Conservation (phyloP, 345 rosid genomes). For the Lenwebbia sp. region DNA sequence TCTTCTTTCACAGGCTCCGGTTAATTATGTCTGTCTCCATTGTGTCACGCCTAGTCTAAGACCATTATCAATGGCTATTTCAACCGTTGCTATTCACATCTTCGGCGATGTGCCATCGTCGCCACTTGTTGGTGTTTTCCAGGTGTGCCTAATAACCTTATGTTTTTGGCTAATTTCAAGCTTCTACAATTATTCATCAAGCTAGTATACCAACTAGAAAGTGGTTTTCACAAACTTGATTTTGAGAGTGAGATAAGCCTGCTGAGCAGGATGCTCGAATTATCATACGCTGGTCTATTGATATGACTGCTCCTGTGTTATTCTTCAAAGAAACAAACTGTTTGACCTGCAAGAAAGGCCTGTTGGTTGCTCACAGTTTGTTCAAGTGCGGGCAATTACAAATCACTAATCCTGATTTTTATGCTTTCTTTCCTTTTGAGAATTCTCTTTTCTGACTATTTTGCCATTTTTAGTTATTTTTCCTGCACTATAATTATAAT, state of each 20-base stretch:
- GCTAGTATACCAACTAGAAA: not conserved
- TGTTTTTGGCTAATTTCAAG: not conserved
- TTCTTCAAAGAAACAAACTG: not conserved
- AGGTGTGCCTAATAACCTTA: conserved; percentile 31
- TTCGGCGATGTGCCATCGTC: conserved; percentile 99
- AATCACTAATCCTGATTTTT: not conserved
- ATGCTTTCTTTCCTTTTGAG: not conserved
- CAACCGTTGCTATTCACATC: conserved; percentile 85
- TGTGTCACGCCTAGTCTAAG: conserved; percentile 85
- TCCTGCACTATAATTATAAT: not conserved
- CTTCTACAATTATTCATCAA: not conserved
- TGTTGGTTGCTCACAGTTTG: not conserved
- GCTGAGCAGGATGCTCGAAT: not conserved
- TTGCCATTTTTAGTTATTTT: not conserved
- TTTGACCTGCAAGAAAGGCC: not conserved
- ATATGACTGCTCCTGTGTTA: not conserved
- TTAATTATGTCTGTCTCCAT: conserved; percentile 87
- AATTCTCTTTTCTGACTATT: not conserved
- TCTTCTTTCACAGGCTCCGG: conserved; percentile 62
- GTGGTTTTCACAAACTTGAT: not conserved
- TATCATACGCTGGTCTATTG: not conserved
- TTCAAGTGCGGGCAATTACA: not conserved
- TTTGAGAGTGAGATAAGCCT: not conserved
- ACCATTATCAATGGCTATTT: conserved; percentile 89
- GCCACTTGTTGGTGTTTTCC: conserved; percentile 86